phyloP scores from a whole-genome alignment of 2,329 filamentous ascomycete genomes.

The Blastomyces silverae region DNA sequence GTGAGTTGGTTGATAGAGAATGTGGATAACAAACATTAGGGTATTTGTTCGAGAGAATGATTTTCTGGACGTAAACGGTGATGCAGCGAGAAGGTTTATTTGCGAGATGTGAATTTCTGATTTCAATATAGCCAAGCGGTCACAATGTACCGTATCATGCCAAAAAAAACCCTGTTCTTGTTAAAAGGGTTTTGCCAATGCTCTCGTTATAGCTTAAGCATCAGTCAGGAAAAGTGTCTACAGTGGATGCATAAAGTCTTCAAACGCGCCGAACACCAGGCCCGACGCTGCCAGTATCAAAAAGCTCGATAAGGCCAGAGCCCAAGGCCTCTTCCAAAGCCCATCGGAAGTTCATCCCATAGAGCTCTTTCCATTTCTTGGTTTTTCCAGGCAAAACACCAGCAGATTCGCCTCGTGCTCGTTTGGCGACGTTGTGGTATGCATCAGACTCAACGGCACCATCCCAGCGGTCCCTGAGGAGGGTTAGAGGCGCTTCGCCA shows the following conservation, averaged over 20 bases:
- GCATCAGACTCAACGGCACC: constrained; percentile 49
- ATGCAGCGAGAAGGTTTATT: background rate
- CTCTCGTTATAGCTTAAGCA: background rate
- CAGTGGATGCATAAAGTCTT: constrained; percentile 4
- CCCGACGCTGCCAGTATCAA: constrained; percentile 58
- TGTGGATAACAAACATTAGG: background rate
- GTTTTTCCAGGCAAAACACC: constrained; percentile 52
- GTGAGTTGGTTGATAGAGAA: background rate
- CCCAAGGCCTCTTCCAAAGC: constrained; percentile 55
- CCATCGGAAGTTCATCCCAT: constrained; percentile 56
- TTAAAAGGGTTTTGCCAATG: background rate
- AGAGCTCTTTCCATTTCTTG: constrained; percentile 57
- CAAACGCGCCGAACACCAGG: constrained; percentile 44
- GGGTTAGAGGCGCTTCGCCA: constrained; percentile 48
- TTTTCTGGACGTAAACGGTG: background rate
- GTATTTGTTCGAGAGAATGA: background rate
- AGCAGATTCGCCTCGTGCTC: constrained; percentile 50
- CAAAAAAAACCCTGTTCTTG: too few species aligned
- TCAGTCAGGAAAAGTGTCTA: background rate
- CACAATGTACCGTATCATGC: background rate
- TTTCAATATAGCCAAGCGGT: background rate
- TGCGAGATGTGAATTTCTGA: background rate
- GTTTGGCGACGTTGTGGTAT: constrained; percentile 45
- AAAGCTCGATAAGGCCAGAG: constrained; percentile 54
- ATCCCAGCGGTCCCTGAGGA: constrained; percentile 57